phyloP scores from a whole-genome alignment of 441 rosid species.

The Iberis amara region DNA sequence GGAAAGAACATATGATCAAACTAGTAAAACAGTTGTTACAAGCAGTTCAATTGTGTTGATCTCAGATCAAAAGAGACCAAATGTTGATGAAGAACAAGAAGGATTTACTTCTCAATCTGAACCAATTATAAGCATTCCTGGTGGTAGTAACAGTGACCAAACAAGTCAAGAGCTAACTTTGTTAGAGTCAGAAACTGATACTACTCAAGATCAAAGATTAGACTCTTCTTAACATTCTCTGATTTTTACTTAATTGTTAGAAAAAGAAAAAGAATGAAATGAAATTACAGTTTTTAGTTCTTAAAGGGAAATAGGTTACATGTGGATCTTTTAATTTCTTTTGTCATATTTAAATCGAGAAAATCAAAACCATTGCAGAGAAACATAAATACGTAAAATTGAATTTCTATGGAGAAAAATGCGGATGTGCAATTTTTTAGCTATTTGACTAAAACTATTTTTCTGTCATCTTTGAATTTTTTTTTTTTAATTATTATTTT shows the following conservation, averaged over 20 bases:
- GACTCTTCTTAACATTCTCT: slow-evolving; percentile 14
- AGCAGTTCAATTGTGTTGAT: slow-evolving; percentile 38
- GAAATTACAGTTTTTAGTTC: not conserved
- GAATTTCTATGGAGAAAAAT: too few species aligned
- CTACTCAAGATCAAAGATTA: slow-evolving; percentile 15
- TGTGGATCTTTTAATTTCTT: not conserved
- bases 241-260: slow-evolving; percentile 3
- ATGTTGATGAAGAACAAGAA: slow-evolving; percentile 22
- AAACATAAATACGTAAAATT: too few species aligned
- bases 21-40: slow-evolving; percentile 29
- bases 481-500: too few species aligned
- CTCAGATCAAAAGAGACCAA: slow-evolving; percentile 34
- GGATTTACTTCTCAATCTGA: slow-evolving; percentile 31
- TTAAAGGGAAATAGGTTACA: too few species aligned
- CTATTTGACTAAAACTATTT: too few species aligned
- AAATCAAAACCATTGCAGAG: too few species aligned
- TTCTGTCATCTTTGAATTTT: too few species aligned
- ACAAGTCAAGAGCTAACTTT: slow-evolving; percentile 27
- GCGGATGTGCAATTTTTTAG: too few species aligned
- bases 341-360: too few species aligned
- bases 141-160: slow-evolving; percentile 24
- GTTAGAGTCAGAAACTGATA: slow-evolving; percentile 31
- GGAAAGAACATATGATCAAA: slow-evolving; percentile 26
- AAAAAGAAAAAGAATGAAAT: not conserved
- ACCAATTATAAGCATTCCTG: slow-evolving; percentile 25